Evolutionary conservation across 208 protist genomes (phyloP).

Genomic region (Naegleria gruberi): DNA sequence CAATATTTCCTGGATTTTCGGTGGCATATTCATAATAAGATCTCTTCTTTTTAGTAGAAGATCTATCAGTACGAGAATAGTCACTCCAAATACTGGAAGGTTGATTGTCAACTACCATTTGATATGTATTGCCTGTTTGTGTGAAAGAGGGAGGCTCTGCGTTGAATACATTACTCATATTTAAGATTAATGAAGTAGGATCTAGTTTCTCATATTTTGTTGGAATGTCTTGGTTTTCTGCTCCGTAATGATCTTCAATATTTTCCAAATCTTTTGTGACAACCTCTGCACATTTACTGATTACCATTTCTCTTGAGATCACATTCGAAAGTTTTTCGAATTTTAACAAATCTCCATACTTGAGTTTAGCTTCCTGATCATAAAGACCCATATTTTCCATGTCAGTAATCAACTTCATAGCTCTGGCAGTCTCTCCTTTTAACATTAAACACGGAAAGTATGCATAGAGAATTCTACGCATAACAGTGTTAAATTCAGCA

Average conservation of each 20-base stretch:
- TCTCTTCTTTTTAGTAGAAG: background rate
- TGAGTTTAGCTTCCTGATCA: background rate
- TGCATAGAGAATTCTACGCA: background rate
- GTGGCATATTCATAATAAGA: background rate
- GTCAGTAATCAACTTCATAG: background rate
- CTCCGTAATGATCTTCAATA: background rate
- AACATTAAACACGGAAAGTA: background rate
- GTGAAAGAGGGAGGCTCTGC: background rate
- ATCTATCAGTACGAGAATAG: background rate
- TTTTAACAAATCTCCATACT: conserved; percentile 8
- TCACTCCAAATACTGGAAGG: background rate
- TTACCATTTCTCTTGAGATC: background rate
- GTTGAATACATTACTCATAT: background rate
- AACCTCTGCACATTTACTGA: background rate
- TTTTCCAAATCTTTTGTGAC: background rate
- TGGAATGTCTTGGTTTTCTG: background rate
- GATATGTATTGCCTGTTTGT: background rate
- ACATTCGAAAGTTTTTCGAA: background rate
- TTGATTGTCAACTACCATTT: background rate
- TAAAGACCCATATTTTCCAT: background rate
- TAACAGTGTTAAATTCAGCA: background rate
- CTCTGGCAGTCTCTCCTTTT: background rate
- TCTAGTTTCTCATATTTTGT: background rate
- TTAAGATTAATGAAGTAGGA: background rate
- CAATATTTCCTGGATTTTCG: background rate